Evolutionary conservation across 192 early-diverging fungal species (phyloP).

Genomic region (Geranomyces michiganensis): DNA sequence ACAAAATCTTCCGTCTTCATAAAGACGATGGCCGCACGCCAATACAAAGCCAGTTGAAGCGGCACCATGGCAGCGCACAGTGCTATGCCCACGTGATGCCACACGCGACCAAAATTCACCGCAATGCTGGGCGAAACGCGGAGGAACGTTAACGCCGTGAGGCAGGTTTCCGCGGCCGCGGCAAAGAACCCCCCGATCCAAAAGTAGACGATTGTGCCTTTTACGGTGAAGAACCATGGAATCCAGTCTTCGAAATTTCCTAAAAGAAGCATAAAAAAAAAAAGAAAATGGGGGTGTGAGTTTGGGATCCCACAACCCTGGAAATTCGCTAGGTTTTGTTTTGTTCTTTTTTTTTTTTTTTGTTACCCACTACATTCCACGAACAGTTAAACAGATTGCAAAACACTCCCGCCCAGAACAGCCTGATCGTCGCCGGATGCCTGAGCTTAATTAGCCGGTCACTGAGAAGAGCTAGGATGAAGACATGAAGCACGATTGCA

Average conservation of each 20-base stretch:
- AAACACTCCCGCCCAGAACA: background rate
- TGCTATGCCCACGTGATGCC: background rate
- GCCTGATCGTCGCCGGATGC: background rate
- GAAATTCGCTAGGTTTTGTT: background rate
- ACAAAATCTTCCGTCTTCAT: background rate
- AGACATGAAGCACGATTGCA: background rate
- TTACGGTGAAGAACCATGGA: background rate
- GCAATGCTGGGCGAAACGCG: background rate
- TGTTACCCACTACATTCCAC: background rate
- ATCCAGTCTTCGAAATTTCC: conserved; percentile 4
- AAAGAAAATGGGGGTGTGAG: background rate
- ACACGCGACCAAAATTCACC: background rate
- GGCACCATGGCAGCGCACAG: background rate
- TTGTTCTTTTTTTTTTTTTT: background rate
- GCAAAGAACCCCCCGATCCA: conserved; percentile 2
- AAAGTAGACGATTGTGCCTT: conserved; percentile 13
- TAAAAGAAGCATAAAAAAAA: background rate
- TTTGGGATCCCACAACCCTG: no score
- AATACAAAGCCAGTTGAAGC: background rate
- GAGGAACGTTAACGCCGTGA: background rate
- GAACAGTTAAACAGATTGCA: background rate
- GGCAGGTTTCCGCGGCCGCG: background rate
- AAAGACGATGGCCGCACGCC: background rate
- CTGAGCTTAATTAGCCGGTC: background rate
- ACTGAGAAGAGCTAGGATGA: background rate